Evolutionary conservation across 2,329 filamentous ascomycete genomes (phyloP).

Genomic region (Sclerotinia sclerotiorum): DNA sequence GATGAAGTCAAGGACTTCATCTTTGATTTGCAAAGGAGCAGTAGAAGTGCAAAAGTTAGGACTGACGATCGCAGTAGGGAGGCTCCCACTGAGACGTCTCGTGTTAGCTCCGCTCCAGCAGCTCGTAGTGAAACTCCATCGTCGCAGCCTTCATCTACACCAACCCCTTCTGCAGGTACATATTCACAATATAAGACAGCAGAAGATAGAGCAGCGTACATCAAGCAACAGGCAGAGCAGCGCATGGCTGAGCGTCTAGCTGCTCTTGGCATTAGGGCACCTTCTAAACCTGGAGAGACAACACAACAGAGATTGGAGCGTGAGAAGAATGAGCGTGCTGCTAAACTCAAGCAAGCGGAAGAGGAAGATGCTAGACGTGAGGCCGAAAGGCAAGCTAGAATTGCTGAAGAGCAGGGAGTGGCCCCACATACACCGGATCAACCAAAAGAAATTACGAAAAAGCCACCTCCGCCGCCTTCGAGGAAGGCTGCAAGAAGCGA

Average conservation of each 20-base stretch:
- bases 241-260: slow-evolving; percentile 96
- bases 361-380: slow-evolving; percentile 91
- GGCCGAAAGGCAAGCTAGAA: slow-evolving; percentile 67
- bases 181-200: slow-evolving; percentile 86
- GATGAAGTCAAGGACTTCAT: slow-evolving; percentile 98
- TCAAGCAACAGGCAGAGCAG: slow-evolving; percentile 94
- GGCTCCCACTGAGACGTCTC: slow-evolving; percentile 42
- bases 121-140: slow-evolving; percentile 37
- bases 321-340: slow-evolving; percentile 82
- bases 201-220: slow-evolving; percentile 91
- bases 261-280: slow-evolving; percentile 85
- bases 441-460: slow-evolving; percentile 52
- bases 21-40: slow-evolving; percentile 88
- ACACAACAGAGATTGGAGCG: slow-evolving; percentile 83
- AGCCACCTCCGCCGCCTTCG: slow-evolving; percentile 76
- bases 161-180: slow-evolving; percentile 57
- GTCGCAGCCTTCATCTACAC: slow-evolving; percentile 52
- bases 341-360: slow-evolving; percentile 84
- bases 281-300: slow-evolving; percentile 75
- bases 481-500: slow-evolving; percentile 68
- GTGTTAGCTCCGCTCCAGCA: slow-evolving; percentile 42
- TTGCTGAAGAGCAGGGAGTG: slow-evolving; percentile 41
- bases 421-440: slow-evolving; percentile 34
- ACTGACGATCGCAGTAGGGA: slow-evolving; percentile 52
- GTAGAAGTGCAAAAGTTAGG: slow-evolving; percentile 70